These are phyloP conservation scores for Boletus rufocinnamomeus DNA, from an alignment of 768 basidiomycete genomes.

Conservation along the genomic window DNA sequence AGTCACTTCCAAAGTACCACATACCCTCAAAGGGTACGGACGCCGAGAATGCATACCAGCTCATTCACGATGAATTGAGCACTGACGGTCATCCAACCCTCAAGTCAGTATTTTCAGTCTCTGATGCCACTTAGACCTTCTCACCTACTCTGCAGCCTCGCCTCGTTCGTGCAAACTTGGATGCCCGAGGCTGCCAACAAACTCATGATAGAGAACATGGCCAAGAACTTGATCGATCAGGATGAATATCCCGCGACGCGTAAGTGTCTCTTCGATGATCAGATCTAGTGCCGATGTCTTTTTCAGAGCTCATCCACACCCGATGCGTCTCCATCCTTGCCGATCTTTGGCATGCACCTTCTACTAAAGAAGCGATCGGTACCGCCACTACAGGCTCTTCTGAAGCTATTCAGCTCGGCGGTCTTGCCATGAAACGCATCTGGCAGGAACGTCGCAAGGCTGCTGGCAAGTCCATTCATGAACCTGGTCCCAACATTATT, in stretches of 20 bases:
- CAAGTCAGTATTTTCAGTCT: constrained; percentile 37
- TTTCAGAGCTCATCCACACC: constrained; percentile 44
- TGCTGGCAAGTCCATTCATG: constrained; percentile 63
- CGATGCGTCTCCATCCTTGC: constrained; percentile 59
- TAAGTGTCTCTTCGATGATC: constrained; percentile 15
- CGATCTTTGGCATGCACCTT: constrained; percentile 67
- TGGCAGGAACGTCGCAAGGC: constrained; percentile 72
- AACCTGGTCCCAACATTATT: constrained; percentile 65
- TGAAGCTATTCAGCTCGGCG: constrained; percentile 74
- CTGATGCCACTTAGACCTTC: background rate
- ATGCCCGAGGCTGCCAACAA: constrained; percentile 54
- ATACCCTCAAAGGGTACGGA: constrained; percentile 61
- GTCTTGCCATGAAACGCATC: constrained; percentile 68
- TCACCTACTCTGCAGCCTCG: constrained; percentile 39
- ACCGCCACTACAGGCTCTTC: constrained; percentile 72
- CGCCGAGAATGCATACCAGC: constrained; percentile 53
- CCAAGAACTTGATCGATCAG: constrained; percentile 68
- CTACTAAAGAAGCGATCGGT: constrained; percentile 55
- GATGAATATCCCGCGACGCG: constrained; percentile 69
- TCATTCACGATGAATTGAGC: constrained; percentile 64
- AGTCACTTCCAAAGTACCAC: constrained; percentile 68
- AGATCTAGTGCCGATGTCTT: background rate
- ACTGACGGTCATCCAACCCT: constrained; percentile 58
- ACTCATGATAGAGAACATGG: constrained; percentile 64
- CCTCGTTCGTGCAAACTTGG: constrained; percentile 69